Evolutionary conservation across 1,284 basidiomycete genomes (phyloP).

Genomic region (Salmacisia buchloeana): DNA sequence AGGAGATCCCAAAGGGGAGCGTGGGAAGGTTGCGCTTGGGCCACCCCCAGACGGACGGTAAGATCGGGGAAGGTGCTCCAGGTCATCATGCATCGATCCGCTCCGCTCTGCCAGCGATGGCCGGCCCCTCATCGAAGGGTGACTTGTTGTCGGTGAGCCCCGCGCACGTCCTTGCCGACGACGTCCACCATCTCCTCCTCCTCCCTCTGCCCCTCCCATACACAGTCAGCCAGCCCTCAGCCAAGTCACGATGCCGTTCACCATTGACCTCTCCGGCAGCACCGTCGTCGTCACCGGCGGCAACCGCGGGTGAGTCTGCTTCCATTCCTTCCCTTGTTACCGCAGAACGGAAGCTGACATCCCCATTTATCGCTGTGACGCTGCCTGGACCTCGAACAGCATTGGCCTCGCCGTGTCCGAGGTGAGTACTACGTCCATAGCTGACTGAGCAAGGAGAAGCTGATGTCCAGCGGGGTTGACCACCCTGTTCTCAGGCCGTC

Average conservation of each 20-base stretch:
- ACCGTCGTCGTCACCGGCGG: constrained; percentile 57
- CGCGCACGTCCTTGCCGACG: neutral
- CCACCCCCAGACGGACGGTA: too few relatives aligned
- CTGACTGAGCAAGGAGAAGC: too few relatives aligned
- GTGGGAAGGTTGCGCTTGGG: too few relatives aligned
- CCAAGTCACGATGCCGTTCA: constrained; percentile 16
- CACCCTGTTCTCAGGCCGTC: constrained; percentile 25
- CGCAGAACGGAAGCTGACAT: neutral
- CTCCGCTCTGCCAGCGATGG: too few relatives aligned
- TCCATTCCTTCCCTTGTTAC: neutral
- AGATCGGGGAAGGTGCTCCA: too few relatives aligned
- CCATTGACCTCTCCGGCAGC: constrained; percentile 26
- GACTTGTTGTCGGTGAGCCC: too few relatives aligned
- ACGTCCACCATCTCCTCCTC: neutral
- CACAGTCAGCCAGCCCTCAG: neutral
- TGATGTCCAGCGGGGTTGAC: too few relatives aligned
- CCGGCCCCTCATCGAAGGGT: too few relatives aligned
- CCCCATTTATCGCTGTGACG: constrained; percentile 7
- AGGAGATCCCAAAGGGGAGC: too few relatives aligned
- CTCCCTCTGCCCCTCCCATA: neutral
- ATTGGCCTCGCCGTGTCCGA: constrained; percentile 45
- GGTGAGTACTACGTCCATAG: neutral
- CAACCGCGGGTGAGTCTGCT: constrained; percentile 42
- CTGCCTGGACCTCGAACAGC: constrained; percentile 4
- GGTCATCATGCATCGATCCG: too few relatives aligned